A percentile compares a stretch with the other conserved stretches of the same genome.
These are phyloP conservation scores for Pythium volutum DNA, from an alignment of 352 stramenopile species.

Conservation along the genomic window DNA sequence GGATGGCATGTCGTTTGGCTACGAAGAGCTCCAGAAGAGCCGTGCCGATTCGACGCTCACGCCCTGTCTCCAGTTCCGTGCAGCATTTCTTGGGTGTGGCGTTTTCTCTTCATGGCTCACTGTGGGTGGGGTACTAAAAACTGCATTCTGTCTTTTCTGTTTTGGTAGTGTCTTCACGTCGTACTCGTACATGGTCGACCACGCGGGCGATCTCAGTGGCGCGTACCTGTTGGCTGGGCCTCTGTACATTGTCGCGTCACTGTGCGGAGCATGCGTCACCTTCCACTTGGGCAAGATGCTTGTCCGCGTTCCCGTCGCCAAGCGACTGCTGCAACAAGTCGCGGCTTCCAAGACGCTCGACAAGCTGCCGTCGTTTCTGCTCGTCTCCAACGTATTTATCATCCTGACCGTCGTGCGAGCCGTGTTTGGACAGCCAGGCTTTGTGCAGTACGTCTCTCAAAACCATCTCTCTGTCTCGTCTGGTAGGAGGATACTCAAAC, in stretches of 20 bases:
- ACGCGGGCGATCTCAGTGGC: constrained; percentile 69
- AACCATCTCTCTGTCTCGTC: not conserved
- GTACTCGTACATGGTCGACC: constrained; percentile 87
- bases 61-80: constrained; percentile 64
- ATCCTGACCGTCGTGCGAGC: constrained; percentile 23
- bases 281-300: constrained; percentile 53
- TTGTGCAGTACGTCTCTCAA: constrained; percentile 24
- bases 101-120: not conserved
- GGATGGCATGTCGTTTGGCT: constrained; percentile 66
- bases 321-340: constrained; percentile 12
- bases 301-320: constrained; percentile 19
- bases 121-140: not conserved
- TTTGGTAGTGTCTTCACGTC: constrained; percentile 74
- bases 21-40: constrained; percentile 33
- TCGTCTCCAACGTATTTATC: constrained; percentile 28
- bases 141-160: not conserved
- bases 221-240: constrained; percentile 35
- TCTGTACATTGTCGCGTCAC: constrained; percentile 59
- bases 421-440: constrained; percentile 27
- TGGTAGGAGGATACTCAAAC: not conserved
- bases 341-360: constrained; percentile 22
- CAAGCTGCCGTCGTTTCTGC: constrained; percentile 23
- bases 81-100: constrained; percentile 69
- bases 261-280: constrained; percentile 44
- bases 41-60: constrained; percentile 32